Conservation (phyloP, 345 rosid species). For the Mercurialis annua region DNA sequence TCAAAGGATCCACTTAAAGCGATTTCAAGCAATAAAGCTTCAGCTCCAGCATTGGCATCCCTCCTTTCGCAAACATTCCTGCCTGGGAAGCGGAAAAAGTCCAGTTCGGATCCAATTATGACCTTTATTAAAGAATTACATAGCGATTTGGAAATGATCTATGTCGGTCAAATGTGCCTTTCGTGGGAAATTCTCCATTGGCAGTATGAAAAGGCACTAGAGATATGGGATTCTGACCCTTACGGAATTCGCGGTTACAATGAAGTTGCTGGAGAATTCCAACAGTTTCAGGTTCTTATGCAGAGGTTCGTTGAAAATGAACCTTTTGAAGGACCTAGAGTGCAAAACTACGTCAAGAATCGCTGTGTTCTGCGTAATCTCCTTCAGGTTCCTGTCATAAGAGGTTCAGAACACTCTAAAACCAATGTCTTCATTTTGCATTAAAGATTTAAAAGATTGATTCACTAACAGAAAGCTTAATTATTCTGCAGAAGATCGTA, state of each 20-base stretch:
- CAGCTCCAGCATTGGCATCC: slow-evolving; percentile 36
- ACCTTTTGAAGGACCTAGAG: slow-evolving; percentile 75
- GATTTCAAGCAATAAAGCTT: slow-evolving; percentile 35
- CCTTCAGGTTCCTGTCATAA: slow-evolving; percentile 84
- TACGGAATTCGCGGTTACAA: slow-evolving; percentile 51
- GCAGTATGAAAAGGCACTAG: slow-evolving; percentile 78
- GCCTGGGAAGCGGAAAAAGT: slow-evolving; percentile 44
- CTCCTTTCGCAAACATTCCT: slow-evolving; percentile 49
- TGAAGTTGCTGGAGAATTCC: slow-evolving; percentile 88
- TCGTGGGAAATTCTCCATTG: slow-evolving; percentile 98
- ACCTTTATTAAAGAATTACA: slow-evolving; percentile 59
- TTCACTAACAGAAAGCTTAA: slow-evolving; percentile 8
- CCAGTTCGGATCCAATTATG: slow-evolving; percentile 47
- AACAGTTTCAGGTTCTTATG: slow-evolving; percentile 80
- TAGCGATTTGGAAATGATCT: slow-evolving; percentile 69
- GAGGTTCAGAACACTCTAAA: slow-evolving; percentile 43
- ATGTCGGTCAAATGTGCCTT: slow-evolving; percentile 96
- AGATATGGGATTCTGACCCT: slow-evolving; percentile 69
- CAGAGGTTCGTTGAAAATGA: slow-evolving; percentile 91
- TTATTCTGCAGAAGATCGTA: slow-evolving; percentile 58
- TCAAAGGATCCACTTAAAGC: slow-evolving; percentile 59
- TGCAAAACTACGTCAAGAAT: slow-evolving; percentile 61
- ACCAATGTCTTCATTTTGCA: slow-evolving; percentile 16
- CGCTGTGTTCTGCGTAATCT: slow-evolving; percentile 72
- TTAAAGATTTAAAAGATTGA: background rate